These are phyloP conservation scores for Pulicaria dysenterica DNA, from an alignment of 129 eudicot genomes.

Conservation along the genomic window DNA sequence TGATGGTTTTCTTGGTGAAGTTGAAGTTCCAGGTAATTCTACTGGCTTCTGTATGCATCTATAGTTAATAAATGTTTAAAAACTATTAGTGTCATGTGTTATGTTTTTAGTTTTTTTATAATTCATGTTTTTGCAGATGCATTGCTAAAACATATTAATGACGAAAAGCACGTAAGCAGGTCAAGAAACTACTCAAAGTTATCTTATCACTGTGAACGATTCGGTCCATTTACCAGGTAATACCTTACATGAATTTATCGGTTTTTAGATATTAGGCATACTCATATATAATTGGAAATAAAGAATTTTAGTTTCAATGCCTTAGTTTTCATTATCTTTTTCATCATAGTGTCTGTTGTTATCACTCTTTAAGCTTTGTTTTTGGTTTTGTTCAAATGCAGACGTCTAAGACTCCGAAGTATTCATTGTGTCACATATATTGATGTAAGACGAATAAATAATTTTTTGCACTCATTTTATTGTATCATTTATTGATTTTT, in stretches of 20 bases:
- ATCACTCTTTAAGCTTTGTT: conserved; percentile 19
- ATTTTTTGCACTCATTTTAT: conserved; percentile 2
- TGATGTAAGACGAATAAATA: conserved; percentile 48
- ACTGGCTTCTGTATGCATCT: conserved; percentile 1
- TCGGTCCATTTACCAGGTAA: conserved; percentile 76
- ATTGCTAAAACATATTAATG: conserved; percentile 46
- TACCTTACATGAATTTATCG: neutral
- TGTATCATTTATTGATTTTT: neutral
- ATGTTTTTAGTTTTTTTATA: conserved; percentile 12
- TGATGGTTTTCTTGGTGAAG: conserved; percentile 61
- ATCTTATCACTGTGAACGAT: conserved; percentile 68
- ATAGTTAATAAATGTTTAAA: conserved; percentile 1
- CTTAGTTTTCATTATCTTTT: neutral
- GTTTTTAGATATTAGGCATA: neutral
- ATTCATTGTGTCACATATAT: conserved; percentile 60
- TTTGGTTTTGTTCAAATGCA: conserved; percentile 41
- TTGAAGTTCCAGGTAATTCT: conserved; percentile 60
- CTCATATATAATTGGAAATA: neutral
- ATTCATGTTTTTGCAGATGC: conserved; percentile 50
- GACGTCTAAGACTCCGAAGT: conserved; percentile 67
- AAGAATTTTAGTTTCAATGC: neutral
- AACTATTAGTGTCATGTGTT: neutral
- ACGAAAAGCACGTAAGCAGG: conserved; percentile 29
- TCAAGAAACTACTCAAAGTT: conserved; percentile 53
- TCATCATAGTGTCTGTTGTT: conserved; percentile 1